Percentiles rank a stretch among this genome's conserved stretches.
phyloP scores from a whole-genome alignment of 2,329 filamentous ascomycete species.

The Microdochium bolleyi region DNA sequence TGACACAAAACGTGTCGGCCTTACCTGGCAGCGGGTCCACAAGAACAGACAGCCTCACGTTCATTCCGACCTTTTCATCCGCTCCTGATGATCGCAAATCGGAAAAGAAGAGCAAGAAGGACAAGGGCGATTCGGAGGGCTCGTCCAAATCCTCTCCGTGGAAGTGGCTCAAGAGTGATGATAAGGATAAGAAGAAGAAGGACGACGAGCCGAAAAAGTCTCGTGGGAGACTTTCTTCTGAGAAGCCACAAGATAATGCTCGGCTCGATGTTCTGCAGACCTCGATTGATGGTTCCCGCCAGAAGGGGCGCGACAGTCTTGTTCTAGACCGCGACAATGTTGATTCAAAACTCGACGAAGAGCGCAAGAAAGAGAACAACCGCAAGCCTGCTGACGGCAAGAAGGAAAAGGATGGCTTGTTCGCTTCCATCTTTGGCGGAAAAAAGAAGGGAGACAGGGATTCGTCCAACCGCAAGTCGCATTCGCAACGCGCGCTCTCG shows the following conservation, averaged over 20 bases:
- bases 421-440: conserved; percentile 87
- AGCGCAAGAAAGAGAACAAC: conserved; percentile 71
- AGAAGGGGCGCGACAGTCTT: conserved; percentile 71
- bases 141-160: conserved; percentile 64
- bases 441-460: conserved; percentile 84
- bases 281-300: conserved; percentile 65
- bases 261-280: conserved; percentile 81
- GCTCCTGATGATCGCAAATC: conserved; percentile 59
- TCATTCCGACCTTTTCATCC: conserved; percentile 63
- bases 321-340: conserved; percentile 71
- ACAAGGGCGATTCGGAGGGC: conserved; percentile 55
- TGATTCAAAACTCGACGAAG: conserved; percentile 66
- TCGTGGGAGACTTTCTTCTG: conserved; percentile 49
- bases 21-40: conserved; percentile 59
- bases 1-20: conserved; percentile 57
- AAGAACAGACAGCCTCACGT: conserved; percentile 69
- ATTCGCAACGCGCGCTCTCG: conserved; percentile 64
- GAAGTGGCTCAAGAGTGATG: conserved; percentile 78
- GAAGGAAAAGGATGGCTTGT: conserved; percentile 90
- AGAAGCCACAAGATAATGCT: conserved; percentile 67
- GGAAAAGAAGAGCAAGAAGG: conserved; percentile 71
- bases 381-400: conserved; percentile 70
- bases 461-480: conserved; percentile 62
- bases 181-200: conserved; percentile 63
- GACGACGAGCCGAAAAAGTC: conserved; percentile 55